Percentiles rank a stretch among this genome's conserved stretches.
Evolutionary conservation across 2,329 filamentous ascomycete species (phyloP).

Genomic region (Trichoderma sp.): DNA sequence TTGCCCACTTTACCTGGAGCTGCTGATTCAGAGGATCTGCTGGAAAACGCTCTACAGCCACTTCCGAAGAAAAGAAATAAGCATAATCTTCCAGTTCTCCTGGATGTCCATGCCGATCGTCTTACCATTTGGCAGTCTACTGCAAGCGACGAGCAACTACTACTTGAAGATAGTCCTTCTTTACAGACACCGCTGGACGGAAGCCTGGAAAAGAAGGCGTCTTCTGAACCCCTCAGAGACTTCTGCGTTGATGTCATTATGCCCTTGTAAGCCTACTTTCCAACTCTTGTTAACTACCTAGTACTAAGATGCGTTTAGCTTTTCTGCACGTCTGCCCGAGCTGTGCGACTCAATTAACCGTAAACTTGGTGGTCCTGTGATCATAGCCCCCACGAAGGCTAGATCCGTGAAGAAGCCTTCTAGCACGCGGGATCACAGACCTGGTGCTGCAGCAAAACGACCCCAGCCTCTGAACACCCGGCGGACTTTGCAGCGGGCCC

Average conservation of each 20-base stretch:
- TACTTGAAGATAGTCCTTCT: constrained; percentile 52
- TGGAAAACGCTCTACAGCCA: constrained; percentile 34
- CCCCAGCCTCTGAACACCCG: constrained; percentile 43
- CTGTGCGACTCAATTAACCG: constrained; percentile 70
- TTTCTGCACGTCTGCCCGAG: constrained; percentile 73
- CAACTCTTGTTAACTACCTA: background rate
- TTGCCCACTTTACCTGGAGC: constrained; percentile 49
- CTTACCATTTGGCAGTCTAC: constrained; percentile 84
- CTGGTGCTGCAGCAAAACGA: constrained; percentile 55
- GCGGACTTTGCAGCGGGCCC: constrained; percentile 62
- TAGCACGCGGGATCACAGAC: constrained; percentile 49
- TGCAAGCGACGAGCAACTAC: constrained; percentile 58
- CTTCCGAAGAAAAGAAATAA: constrained; percentile 58
- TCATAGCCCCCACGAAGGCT: constrained; percentile 56
- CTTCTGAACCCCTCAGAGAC: constrained; percentile 66
- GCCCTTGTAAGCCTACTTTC: constrained; percentile 63
- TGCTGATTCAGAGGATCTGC: constrained; percentile 31
- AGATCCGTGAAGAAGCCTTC: constrained; percentile 49
- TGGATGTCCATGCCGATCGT: constrained; percentile 75
- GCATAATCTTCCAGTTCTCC: constrained; percentile 64
- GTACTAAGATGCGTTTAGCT: constrained; percentile 54
- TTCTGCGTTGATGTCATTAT: constrained; percentile 81
- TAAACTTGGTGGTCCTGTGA: constrained; percentile 73
- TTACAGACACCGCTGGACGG: constrained; percentile 37
- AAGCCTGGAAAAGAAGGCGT: constrained; percentile 44